Conservation (phyloP, 768 basidiomycete species). For the Collybia sordida region DNA sequence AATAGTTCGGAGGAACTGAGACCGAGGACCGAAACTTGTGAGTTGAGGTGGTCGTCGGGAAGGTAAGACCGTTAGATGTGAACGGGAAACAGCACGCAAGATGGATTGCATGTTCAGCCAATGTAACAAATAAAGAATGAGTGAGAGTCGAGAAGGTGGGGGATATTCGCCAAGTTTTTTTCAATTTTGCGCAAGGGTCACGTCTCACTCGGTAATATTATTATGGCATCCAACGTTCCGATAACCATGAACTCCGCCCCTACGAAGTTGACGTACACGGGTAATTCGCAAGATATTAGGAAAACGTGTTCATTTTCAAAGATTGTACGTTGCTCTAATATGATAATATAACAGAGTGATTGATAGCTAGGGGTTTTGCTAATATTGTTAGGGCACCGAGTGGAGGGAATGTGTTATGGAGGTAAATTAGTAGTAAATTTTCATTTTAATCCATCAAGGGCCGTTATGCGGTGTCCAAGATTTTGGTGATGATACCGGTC, state of each 20-base stretch:
- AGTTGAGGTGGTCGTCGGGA: conserved; percentile 19
- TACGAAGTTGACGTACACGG: too few relatives aligned
- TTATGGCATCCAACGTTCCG: too few relatives aligned
- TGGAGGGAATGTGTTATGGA: conserved; percentile 11
- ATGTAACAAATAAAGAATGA: conserved; percentile 1
- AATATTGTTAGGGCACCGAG: not conserved
- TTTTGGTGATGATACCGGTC: conserved; percentile 91
- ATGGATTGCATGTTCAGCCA: conserved; percentile 36
- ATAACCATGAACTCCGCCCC: too few relatives aligned
- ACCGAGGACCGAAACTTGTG: conserved; percentile 18
- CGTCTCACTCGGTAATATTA: too few relatives aligned
- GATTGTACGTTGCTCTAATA: not conserved
- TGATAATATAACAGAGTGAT: not conserved
- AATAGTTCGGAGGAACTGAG: conserved; percentile 45
- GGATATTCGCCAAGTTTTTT: not conserved
- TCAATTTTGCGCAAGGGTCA: too few relatives aligned
- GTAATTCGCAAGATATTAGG: too few relatives aligned
- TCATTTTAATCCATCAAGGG: not conserved
- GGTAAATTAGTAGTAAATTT: not conserved
- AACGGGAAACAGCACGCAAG: conserved; percentile 30
- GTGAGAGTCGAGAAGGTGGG: not conserved
- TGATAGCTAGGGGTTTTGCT: conserved; percentile 4
- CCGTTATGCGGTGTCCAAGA: conserved; percentile 34
- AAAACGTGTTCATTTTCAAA: not conserved
- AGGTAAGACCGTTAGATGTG: conserved; percentile 12